These are phyloP conservation scores for Cicer chorassanicum DNA, from an alignment of 306 rosid genomes.

Conservation along the genomic window DNA sequence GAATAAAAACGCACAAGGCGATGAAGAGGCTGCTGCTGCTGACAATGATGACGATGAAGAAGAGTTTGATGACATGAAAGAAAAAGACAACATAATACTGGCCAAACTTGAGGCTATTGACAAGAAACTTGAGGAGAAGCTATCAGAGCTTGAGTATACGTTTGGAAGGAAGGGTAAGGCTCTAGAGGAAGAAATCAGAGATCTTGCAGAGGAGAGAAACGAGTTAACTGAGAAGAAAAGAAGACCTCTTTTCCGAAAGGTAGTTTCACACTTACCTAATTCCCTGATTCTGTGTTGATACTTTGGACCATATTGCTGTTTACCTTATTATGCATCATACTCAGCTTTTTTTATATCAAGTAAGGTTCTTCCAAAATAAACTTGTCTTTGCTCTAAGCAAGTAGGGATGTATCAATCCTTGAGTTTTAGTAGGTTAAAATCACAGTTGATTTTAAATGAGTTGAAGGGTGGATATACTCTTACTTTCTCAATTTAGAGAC, in stretches of 20 bases:
- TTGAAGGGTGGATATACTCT: not conserved
- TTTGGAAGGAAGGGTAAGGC: slow-evolving; percentile 92
- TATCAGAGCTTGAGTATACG: slow-evolving; percentile 82
- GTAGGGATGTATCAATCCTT: not conserved
- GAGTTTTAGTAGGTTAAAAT: slow-evolving; percentile 31
- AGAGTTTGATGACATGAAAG: slow-evolving; percentile 93
- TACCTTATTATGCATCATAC: not conserved
- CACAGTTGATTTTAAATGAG: slow-evolving; percentile 8
- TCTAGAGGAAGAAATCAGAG: slow-evolving; percentile 90
- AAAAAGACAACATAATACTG: slow-evolving; percentile 73
- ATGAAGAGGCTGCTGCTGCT: slow-evolving; percentile 52
- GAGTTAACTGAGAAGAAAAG: slow-evolving; percentile 84
- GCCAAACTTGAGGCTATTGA: slow-evolving; percentile 85
- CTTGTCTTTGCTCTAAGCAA: not conserved
- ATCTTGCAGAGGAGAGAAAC: slow-evolving; percentile 97
- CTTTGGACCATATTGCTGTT: slow-evolving; percentile 22
- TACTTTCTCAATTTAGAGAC: slow-evolving; percentile 6
- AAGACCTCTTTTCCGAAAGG: slow-evolving; percentile 83
- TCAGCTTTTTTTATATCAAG: not conserved
- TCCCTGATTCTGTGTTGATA: slow-evolving; percentile 7
- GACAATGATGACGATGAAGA: slow-evolving; percentile 64
- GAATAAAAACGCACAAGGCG: slow-evolving; percentile 48
- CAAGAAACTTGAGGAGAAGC: slow-evolving; percentile 83
- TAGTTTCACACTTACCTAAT: slow-evolving; percentile 39
- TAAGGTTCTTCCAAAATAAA: not conserved